These are phyloP conservation scores for Quercus lobata DNA, from an alignment of 331 rosid genomes.

Conservation along the genomic window DNA sequence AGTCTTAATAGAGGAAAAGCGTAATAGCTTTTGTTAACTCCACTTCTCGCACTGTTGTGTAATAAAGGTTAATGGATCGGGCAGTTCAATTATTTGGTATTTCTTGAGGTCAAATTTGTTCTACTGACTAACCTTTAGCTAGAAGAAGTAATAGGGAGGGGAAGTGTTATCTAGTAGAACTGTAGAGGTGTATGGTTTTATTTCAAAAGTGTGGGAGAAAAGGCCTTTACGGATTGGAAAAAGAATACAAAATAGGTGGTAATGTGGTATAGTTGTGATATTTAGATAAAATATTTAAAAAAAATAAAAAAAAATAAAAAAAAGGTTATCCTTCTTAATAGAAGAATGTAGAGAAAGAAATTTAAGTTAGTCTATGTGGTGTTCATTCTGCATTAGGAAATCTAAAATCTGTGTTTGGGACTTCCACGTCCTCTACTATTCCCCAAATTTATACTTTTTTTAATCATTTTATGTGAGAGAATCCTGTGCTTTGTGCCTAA, in stretches of 20 bases:
- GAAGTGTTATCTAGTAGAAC: not conserved
- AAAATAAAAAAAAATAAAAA: not conserved
- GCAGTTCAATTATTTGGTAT: not conserved
- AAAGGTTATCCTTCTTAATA: not conserved
- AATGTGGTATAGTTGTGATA: not conserved
- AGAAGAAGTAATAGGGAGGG: not conserved
- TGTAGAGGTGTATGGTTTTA: not conserved
- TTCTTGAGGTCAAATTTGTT: not conserved
- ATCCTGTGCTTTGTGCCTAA: not conserved
- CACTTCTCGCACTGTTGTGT: not conserved
- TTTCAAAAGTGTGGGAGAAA: not conserved
- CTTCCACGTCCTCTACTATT: not conserved
- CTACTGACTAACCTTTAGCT: not conserved
- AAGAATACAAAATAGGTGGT: not conserved
- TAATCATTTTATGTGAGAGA: not conserved
- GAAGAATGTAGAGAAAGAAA: not conserved
- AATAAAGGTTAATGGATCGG: not conserved
- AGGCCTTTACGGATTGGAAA: not conserved
- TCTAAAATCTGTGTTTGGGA: not conserved
- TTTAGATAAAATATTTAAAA: not conserved
- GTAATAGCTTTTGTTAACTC: not conserved
- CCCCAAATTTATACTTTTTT: not conserved
- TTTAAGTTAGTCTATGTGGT: not conserved
- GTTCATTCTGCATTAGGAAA: not conserved
- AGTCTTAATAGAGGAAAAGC: not conserved